phyloP scores from a whole-genome alignment of 2,329 filamentous ascomycete genomes.

The Fusarium palustre region DNA sequence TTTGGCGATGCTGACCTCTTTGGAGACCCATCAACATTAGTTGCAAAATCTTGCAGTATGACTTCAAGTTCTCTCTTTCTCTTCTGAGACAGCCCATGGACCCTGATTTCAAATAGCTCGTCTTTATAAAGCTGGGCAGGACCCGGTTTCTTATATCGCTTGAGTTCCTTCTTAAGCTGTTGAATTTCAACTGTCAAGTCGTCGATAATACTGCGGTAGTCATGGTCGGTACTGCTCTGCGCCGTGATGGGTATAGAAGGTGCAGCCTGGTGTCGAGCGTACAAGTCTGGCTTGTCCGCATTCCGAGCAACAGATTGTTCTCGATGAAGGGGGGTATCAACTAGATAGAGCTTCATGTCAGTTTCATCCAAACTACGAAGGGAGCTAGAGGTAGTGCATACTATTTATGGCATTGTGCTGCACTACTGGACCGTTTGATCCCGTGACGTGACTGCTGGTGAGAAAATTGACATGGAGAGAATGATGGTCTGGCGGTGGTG shows the following conservation, averaged over 20 bases:
- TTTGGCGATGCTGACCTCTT: constrained; percentile 56
- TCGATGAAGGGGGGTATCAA: constrained; percentile 68
- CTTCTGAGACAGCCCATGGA: constrained; percentile 76
- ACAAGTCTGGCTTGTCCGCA: constrained; percentile 53
- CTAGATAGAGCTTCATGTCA: constrained; percentile 47
- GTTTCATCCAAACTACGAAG: background rate
- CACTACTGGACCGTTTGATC: background rate
- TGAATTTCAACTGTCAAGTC: constrained; percentile 88
- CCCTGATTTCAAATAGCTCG: constrained; percentile 84
- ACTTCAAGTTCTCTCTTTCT: constrained; percentile 84
- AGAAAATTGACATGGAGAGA: background rate
- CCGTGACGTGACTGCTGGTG: background rate
- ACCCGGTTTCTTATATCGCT: constrained; percentile 75
- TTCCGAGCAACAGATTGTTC: constrained; percentile 64
- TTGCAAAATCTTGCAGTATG: constrained; percentile 76
- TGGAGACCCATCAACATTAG: constrained; percentile 66
- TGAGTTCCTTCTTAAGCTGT: constrained; percentile 77
- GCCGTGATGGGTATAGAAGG: constrained; percentile 51
- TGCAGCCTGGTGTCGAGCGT: constrained; percentile 26
- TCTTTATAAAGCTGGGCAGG: constrained; percentile 77
- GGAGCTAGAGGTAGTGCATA: background rate
- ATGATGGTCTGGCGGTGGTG: background rate
- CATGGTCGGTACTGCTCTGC: constrained; percentile 73
- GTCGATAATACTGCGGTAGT: constrained; percentile 85
- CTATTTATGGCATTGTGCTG: background rate